phyloP scores from a whole-genome alignment of 768 basidiomycete species.

The Amanita brunnescens region DNA sequence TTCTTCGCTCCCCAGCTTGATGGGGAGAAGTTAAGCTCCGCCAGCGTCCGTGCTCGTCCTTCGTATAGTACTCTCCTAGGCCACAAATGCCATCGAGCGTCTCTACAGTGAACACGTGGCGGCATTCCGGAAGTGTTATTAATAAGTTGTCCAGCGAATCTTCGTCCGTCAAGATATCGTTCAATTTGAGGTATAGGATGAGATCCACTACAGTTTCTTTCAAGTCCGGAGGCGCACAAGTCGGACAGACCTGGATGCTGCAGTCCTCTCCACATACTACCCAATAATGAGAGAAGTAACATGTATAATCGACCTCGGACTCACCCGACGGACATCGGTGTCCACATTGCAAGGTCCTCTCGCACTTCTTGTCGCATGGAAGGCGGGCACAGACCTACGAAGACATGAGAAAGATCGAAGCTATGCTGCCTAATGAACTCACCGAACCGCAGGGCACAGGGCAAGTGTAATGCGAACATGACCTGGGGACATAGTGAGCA shows the following conservation, averaged over 20 bases:
- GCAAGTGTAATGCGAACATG: slow-evolving; percentile 45
- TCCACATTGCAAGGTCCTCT: slow-evolving; percentile 42
- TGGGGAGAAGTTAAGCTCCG: slow-evolving; percentile 34
- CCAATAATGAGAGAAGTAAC: not conserved
- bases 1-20: slow-evolving; percentile 19
- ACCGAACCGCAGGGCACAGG: slow-evolving; percentile 64
- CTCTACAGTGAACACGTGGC: slow-evolving; percentile 63
- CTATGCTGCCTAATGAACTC: slow-evolving; percentile 17
- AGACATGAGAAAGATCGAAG: not conserved
- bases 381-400: slow-evolving; percentile 52
- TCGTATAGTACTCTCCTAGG: slow-evolving; percentile 42
- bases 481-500: slow-evolving; percentile 24
- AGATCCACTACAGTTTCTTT: slow-evolving; percentile 46
- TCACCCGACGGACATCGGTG: slow-evolving; percentile 62
- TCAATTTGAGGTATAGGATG: slow-evolving; percentile 42
- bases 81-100: slow-evolving; percentile 57
- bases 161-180: slow-evolving; percentile 34
- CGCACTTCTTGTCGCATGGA: slow-evolving; percentile 53
- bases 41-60: slow-evolving; percentile 32
- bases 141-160: slow-evolving; percentile 38
- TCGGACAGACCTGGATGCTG: slow-evolving; percentile 40
- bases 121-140: slow-evolving; percentile 53
- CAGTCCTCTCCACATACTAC: slow-evolving; percentile 69
- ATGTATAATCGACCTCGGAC: slow-evolving; percentile 8
- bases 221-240: slow-evolving; percentile 33